These are phyloP conservation scores for Umbelopsis sp. DNA, from an alignment of 192 early-diverging fungal species.

Conservation along the genomic window DNA sequence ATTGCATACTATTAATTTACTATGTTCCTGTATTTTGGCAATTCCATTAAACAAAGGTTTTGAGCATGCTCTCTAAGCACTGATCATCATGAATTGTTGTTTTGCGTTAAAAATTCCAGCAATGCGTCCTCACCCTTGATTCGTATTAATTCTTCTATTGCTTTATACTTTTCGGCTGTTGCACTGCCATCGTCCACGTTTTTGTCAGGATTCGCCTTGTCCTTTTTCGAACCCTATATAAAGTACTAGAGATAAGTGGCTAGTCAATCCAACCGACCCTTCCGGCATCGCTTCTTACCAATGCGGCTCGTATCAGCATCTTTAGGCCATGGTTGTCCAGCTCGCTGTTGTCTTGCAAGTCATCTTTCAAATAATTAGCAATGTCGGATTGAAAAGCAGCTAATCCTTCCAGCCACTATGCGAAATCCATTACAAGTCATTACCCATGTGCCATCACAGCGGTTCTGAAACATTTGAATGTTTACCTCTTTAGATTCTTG, in stretches of 20 bases:
- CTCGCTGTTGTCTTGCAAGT: not conserved
- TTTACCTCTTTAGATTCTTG: slow-evolving; percentile 7
- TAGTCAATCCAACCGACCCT: not conserved
- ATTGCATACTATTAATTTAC: slow-evolving; percentile 57
- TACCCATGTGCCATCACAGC: not conserved
- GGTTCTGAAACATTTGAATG: not conserved
- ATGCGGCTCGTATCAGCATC: slow-evolving; percentile 2
- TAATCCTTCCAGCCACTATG: slow-evolving; percentile 2
- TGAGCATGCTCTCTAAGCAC: not conserved
- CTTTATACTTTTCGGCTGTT: not conserved
- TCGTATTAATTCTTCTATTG: slow-evolving; percentile 7
- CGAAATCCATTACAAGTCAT: not conserved
- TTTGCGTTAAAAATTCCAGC: not conserved
- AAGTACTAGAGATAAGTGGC: not conserved
- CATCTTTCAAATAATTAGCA: not conserved
- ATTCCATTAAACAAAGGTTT: not conserved
- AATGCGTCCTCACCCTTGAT: slow-evolving; percentile 7
- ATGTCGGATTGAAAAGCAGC: slow-evolving; percentile 5
- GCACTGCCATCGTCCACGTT: not conserved
- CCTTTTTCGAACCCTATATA: not conserved
- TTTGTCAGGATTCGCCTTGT: not conserved
- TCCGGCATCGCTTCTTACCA: not conserved
- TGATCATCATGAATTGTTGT: not conserved
- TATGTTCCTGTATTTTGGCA: not conserved
- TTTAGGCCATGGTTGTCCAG: not conserved